A percentile compares a stretch with the other conserved stretches of the same genome.
Conservation (phyloP, 306 rosid genomes). For the Begonia masoniana region DNA sequence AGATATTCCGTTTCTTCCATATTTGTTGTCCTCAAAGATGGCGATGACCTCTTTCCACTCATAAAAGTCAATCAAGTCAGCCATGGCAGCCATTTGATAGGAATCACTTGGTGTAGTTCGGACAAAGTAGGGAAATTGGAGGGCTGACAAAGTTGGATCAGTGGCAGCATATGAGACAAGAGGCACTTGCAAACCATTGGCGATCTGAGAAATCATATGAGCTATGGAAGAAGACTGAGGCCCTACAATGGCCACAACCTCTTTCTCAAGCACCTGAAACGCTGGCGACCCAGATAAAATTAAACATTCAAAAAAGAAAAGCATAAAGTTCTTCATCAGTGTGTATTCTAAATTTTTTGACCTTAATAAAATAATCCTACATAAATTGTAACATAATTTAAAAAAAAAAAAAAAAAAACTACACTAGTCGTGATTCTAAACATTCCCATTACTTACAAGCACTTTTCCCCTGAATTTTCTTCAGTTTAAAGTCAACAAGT, state of each 20-base stretch:
- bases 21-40: conserved; percentile 62
- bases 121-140: conserved; percentile 76
- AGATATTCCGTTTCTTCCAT: conserved; percentile 83
- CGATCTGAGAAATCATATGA: conserved; percentile 64
- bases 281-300: conserved; percentile 26
- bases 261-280: conserved; percentile 64
- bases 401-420: no score
- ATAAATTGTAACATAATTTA: no score
- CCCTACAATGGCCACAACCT: conserved; percentile 61
- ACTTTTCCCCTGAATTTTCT: no score
- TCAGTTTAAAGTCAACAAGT: no score
- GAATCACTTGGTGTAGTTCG: conserved; percentile 59
- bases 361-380: no score
- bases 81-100: conserved; percentile 77
- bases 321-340: no score
- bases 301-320: no score
- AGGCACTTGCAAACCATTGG: conserved; percentile 78
- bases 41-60: conserved; percentile 82
- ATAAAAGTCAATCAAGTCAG: conserved; percentile 48
- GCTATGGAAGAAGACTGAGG: conserved; percentile 82
- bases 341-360: no score
- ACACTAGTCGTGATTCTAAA: no score
- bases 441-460: no score
- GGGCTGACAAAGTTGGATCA: conserved; percentile 81
- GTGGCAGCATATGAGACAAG: conserved; percentile 85